phyloP scores from a whole-genome alignment of 2,329 filamentous ascomycete genomes.

The Alternaria sp. region DNA sequence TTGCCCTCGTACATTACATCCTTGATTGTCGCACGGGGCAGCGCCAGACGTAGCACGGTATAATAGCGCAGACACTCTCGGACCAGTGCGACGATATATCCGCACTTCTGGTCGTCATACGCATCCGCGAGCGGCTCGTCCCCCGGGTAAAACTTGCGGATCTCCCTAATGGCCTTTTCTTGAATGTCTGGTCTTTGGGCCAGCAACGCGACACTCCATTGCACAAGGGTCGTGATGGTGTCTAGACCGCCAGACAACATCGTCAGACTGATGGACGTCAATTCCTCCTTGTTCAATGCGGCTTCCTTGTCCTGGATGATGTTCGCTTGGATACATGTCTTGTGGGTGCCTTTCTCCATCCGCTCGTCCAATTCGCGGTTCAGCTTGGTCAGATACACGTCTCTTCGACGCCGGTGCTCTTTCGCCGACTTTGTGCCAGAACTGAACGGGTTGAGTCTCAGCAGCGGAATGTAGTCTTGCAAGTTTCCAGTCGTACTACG shows the following conservation, averaged over 20 bases:
- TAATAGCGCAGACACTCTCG: slow-evolving; percentile 68
- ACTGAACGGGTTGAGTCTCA: slow-evolving; percentile 67
- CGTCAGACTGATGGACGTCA: slow-evolving; percentile 70
- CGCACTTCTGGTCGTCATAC: slow-evolving; percentile 68
- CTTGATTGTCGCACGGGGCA: slow-evolving; percentile 67
- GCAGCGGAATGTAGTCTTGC: slow-evolving; percentile 66
- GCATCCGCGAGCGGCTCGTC: slow-evolving; percentile 65
- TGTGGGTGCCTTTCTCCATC: slow-evolving; percentile 66
- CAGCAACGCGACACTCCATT: slow-evolving; percentile 69
- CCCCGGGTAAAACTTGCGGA: slow-evolving; percentile 60
- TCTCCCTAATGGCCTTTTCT: slow-evolving; percentile 64
- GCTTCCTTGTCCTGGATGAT: slow-evolving; percentile 69
- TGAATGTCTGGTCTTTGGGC: slow-evolving; percentile 68
- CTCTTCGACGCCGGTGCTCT: slow-evolving; percentile 66
- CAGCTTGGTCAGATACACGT: slow-evolving; percentile 65
- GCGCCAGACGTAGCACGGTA: slow-evolving; percentile 67
- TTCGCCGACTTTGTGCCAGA: slow-evolving; percentile 64
- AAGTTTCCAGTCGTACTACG: slow-evolving; percentile 66
- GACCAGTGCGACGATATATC: slow-evolving; percentile 68
- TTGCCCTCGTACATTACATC: slow-evolving; percentile 65
- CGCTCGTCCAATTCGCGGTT: slow-evolving; percentile 66
- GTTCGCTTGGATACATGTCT: slow-evolving; percentile 71
- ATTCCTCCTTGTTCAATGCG: slow-evolving; percentile 66
- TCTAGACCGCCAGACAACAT: slow-evolving; percentile 73
- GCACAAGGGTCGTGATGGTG: slow-evolving; percentile 69